Conservation (phyloP, 2,329 filamentous ascomycete species). For the Sporothrix brunneoviolacea region DNA sequence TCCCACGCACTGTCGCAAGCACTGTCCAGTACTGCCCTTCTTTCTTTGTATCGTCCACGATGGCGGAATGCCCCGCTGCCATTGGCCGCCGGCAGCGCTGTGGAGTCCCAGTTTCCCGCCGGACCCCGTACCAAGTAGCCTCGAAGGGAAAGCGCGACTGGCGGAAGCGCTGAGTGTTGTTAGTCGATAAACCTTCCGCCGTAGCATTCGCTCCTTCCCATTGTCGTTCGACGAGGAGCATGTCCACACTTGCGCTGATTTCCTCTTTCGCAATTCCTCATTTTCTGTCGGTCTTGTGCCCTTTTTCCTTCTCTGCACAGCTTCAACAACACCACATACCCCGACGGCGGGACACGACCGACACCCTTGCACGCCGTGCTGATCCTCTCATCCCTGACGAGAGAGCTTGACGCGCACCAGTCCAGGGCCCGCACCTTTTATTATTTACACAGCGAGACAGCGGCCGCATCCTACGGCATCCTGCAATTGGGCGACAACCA, state of each 20-base stretch:
- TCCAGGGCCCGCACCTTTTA: neutral
- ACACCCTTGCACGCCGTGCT: neutral
- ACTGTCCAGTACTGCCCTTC: slow-evolving; percentile 7
- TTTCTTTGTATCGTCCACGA: too few species aligned
- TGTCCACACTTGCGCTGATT: too few species aligned
- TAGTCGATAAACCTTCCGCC: slow-evolving; percentile 3
- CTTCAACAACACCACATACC: neutral
- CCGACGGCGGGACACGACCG: too few species aligned
- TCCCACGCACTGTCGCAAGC: slow-evolving; percentile 4
- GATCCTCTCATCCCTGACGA: slow-evolving; percentile 8
- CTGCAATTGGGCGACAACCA: neutral
- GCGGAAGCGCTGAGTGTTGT: slow-evolving; percentile 1
- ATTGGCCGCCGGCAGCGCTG: slow-evolving; percentile 7
- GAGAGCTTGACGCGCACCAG: slow-evolving; percentile 1
- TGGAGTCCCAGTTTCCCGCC: neutral
- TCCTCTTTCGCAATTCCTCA: neutral
- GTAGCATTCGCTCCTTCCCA: neutral
- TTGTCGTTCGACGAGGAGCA: too few species aligned
- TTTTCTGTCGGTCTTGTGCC: neutral
- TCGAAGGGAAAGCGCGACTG: slow-evolving; percentile 13
- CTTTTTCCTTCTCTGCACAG: neutral
- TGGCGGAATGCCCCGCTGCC: neutral
- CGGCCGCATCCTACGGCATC: too few species aligned
- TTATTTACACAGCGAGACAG: neutral
- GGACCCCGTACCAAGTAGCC: neutral